phyloP scores from a whole-genome alignment of 2,329 filamentous ascomycete genomes.

The Ceratocystis papillata region DNA sequence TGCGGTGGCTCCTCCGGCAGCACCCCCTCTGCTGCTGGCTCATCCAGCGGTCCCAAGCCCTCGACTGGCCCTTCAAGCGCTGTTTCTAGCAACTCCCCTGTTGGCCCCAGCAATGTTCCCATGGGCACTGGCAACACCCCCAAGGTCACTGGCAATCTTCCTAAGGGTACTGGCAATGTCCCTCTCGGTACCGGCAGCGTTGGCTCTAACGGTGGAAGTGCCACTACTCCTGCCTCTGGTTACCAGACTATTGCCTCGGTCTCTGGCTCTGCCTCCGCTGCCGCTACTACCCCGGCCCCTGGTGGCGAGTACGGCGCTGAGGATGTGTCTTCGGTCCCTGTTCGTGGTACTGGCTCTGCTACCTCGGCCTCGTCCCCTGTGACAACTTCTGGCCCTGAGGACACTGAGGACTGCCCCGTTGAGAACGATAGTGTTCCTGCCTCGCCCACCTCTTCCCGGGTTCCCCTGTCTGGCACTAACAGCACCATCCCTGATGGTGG shows the following conservation, averaged over 20 bases:
- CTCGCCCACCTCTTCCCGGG: not conserved
- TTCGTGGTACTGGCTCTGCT: not conserved
- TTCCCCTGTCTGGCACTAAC: not conserved
- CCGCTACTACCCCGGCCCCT: not conserved
- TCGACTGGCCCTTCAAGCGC: not conserved
- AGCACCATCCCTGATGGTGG: not conserved
- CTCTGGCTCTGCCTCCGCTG: not conserved
- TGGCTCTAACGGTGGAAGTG: not conserved
- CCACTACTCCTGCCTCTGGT: not conserved
- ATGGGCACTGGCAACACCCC: not conserved
- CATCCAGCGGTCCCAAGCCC: not conserved
- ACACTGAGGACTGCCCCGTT: constrained; percentile 16
- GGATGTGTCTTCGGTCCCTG: not conserved
- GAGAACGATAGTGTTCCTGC: constrained; percentile 11
- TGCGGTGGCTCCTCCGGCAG: constrained; percentile 27
- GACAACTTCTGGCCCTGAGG: constrained; percentile 1
- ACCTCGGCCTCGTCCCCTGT: constrained; percentile 11
- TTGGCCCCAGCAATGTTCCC: not conserved
- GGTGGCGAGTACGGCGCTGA: constrained; percentile 5
- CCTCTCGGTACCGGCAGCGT: not conserved
- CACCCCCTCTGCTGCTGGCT: not conserved
- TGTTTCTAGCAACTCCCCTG: not conserved
- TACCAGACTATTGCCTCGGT: not conserved
- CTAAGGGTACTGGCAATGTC: not conserved
- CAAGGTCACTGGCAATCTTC: not conserved